Evolutionary conservation across 1,139 yeast species (phyloP), one percentile per base, ranked within the genome.

Genomic region (Meyerozyma elateridarum): DNA sequence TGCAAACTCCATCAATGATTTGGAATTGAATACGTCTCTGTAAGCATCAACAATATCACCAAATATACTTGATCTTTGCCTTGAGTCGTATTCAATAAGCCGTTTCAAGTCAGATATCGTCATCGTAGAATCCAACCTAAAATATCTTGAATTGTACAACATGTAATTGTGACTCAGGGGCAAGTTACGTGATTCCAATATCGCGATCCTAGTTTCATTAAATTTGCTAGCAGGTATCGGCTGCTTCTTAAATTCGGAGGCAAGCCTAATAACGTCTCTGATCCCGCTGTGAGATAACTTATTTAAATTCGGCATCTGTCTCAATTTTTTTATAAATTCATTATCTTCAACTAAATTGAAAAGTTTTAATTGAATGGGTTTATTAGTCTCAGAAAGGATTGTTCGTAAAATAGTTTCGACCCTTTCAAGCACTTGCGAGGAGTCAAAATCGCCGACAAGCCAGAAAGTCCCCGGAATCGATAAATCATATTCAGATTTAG

Each of bases 361-460:
- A 1, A 66, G 48, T 29, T 69, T 48, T 2, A 77, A 37, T 40
- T 64, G 76, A 8, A 70, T 33, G 18, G 59, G 50, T 11, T 44
- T 37, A 0, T 40, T 31, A n/a, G n/a, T n/a, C 2, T 40, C 37
- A 9, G 26, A 33, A 13, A 51, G 44, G 33, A 77, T 46, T 2
- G 64, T 45, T 5, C 38, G 41, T 27, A 67, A 44, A 4, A 61
- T 25, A 20, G 59, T 61, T 8, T 54, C 37, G 8, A 78, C 49
- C 46, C 79, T 87, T 2, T 54, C 42, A 12, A 67, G 34, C 11
- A 70, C 52, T 2, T 44, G 37, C 1, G 40, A 30, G 3, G 63
- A 48, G 11, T 61, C 56, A 33, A 78, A 64, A 45, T 78, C 75
- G 9, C 85, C 88, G 33, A 76, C 54, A 8, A 81, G 41, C 69